Evolutionary conservation across 2,329 filamentous ascomycete genomes (phyloP).

Genomic region (Aspergillus vadensis): DNA sequence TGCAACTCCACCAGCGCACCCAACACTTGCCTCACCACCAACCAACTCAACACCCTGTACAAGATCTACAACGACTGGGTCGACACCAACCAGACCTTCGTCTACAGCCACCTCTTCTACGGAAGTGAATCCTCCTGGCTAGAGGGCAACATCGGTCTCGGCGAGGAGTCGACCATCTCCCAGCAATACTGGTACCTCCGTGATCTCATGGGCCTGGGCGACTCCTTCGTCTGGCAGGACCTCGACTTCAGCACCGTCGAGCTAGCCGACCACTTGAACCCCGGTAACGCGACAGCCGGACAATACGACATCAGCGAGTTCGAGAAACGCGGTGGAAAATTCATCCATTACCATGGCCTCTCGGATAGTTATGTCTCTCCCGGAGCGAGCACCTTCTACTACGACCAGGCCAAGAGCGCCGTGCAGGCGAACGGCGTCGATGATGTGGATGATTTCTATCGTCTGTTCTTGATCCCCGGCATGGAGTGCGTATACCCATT

Average conservation of each 20-base stretch:
- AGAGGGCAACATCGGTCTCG: background rate
- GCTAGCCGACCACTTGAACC: background rate
- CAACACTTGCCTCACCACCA: background rate
- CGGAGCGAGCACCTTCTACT: background rate
- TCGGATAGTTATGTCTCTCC: background rate
- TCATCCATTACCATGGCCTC: background rate
- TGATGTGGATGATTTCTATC: background rate
- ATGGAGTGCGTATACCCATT: too few species aligned
- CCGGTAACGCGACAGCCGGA: background rate
- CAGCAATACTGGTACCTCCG: background rate
- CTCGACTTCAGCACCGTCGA: background rate
- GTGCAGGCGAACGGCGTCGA: background rate
- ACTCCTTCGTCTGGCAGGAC: background rate
- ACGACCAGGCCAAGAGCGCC: background rate
- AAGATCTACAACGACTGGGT: conserved; percentile 3
- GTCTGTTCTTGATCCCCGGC: background rate
- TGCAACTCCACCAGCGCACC: background rate
- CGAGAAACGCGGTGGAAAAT: background rate
- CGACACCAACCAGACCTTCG: background rate
- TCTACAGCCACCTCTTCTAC: background rate
- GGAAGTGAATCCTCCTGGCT: conserved; percentile 1
- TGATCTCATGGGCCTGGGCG: background rate
- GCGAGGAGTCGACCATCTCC: background rate
- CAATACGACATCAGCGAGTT: background rate
- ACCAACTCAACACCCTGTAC: background rate